Evolutionary conservation across 176 grass and related monocot genomes (phyloP), one percentile per base, ranked within the genome.

Genomic region (Musa acuminata): DNA sequence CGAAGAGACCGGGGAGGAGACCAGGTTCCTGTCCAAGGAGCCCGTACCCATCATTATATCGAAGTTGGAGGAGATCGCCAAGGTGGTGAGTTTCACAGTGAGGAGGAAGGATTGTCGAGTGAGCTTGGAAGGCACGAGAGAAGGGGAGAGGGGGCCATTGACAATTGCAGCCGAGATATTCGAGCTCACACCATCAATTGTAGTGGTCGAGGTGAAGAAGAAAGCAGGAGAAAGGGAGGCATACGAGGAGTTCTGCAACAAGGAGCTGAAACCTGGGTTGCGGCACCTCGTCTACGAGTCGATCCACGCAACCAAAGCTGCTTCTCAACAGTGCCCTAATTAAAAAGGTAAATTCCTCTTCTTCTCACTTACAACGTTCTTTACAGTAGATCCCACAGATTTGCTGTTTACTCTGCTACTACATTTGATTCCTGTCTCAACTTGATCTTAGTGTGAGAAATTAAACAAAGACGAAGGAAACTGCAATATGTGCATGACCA

Each of bases 231-330:
- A 74, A 11, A 59, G 13, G 1, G 53, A 21, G 19, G 72, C 23
- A n/a, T 74, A 59, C 72, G 72, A 74, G 72, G 72, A 74, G 24
- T 74, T 74, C 27, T 74, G 52, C 27, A 60, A 74, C 72, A 74
- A 59, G 53, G 72, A 74, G 25, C 72, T 74, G 8, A 74, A 59
- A 43, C 72, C 72, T 8, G 72, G 72, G 8, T 58, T 74, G 53
- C 53, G 43, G 53, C 23, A 48, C 25, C 72, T 74, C 13, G 17
- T 74, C 11, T 74, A 58, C 25, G 22, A 58, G 53, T 6, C 72
- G 51, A 13, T 58, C 12, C n/a, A 26, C 72, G 59, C 13, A 1
- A 13, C 17, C 14, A 74, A 74, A 17, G 35, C 55, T 48, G 25
- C 14, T n/a, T 1, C 25, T n/a, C 1, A 43, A 16, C 10, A 11